A percentile compares a stretch with the other conserved stretches of the same genome.
These are phyloP conservation scores for Chalciporus sp. DNA, from an alignment of 1,284 basidiomycete genomes.

Conservation along the genomic window DNA sequence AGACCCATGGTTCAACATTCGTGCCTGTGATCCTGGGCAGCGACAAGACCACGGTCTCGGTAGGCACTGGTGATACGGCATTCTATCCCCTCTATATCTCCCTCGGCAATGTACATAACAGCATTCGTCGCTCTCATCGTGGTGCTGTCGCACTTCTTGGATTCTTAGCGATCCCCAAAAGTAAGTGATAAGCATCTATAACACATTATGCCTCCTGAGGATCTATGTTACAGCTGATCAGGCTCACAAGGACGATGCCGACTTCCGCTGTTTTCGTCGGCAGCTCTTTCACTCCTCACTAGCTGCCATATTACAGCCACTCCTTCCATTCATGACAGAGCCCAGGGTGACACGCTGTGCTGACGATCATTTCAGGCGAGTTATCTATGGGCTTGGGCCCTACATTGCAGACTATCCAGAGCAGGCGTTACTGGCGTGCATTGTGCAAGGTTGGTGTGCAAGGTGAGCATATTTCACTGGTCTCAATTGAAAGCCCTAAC, in stretches of 20 bases:
- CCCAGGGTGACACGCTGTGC: background rate
- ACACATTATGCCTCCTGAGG: too few species aligned
- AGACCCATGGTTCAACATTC: background rate
- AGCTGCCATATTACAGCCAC: background rate
- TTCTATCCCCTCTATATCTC: too few species aligned
- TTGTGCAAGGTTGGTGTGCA: too few species aligned
- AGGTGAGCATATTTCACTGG: too few species aligned
- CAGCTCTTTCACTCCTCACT: background rate
- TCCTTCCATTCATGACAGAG: background rate
- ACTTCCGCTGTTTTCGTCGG: background rate
- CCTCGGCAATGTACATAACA: too few species aligned
- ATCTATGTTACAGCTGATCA: background rate
- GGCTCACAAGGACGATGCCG: background rate
- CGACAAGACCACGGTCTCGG: background rate
- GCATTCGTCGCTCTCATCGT: too few species aligned
- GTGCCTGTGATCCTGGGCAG: background rate
- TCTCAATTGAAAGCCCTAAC: too few species aligned
- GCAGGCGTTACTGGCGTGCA: too few species aligned
- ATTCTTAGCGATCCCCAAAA: too few species aligned
- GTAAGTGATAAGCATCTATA: too few species aligned
- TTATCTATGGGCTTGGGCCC: background rate
- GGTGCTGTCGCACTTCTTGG: too few species aligned
- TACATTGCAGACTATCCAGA: background rate
- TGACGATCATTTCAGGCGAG: background rate
- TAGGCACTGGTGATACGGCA: too few species aligned